Evolutionary conservation across 2,329 filamentous ascomycete genomes (phyloP), one percentile per base, ranked within the genome.

Genomic region (Pseudocercospora fuligena): DNA sequence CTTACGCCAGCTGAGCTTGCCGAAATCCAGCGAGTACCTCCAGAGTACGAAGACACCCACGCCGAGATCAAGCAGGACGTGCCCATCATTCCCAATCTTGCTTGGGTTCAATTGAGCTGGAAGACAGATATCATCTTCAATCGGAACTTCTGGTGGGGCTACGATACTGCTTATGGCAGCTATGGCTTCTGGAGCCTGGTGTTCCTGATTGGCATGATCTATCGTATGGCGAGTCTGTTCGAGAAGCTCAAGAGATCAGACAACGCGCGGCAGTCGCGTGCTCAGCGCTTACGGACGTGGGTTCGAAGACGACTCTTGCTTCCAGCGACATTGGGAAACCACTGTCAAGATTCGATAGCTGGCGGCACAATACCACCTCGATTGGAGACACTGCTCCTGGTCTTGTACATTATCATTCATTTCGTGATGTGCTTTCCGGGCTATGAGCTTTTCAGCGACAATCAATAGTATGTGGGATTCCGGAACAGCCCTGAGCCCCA

Each of bases 361-460:
- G 81, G 79, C 68, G 57, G 51, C 21, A 83, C 81, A 0, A 80
- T 86, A 33, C 83, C 84, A 2, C 82, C 81, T 1, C 80, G 84
- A 7, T 76, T 82, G 21, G 51, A 54, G 25, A 29, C 21, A 7
- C 19, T 54, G 19, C 21, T 54, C 25, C 3, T 54, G 8, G 23
- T 25, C 21, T 23, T 25, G 19, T 54, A 25, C 51, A 29, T 29
- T 25, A 11, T 54, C 14, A 19, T 54, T 5, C 4, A 27, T 16
- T 25, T 54, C 23, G 9, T 29, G 6, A 23, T 54, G 19, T 29
- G 19, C 23, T 54, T 54, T 8, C 51, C 51, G 5, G 51, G 51
- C 51, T 27, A 27, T 29, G 19, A 54, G 5, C 14, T 54, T 25
- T 54, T 54, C 51, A 29, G 12, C 11, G 51, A 29, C 9, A 29